Base-by-base conservation (phyloP, 202 grass and related monocot genomes). In the Schoenoplectus tabernaemontani region DNA sequence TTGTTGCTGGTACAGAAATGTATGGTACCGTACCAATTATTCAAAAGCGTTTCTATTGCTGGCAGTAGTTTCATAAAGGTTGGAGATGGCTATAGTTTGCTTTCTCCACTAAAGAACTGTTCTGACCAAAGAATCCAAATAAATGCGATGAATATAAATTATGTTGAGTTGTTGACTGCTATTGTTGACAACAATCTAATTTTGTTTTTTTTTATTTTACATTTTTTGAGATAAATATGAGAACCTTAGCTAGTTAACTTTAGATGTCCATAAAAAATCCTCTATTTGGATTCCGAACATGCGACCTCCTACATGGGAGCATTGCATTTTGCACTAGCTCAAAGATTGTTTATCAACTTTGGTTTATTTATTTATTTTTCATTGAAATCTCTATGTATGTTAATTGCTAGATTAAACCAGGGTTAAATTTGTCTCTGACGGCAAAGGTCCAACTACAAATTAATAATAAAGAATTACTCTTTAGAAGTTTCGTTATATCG, bases 1-100 rank as follows among this genome's bases (percentile, higher is more conserved):
- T 32, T 51, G 42, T 24, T 73, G 42, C 44, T 32, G 69, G 44
- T 73, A 73, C 24, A 73, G 26, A 73, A 73, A 73, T 73, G 68
- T 73, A 3, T 17, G 17, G 13, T 9, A 73, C 43, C 13, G n/a
- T 73, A 51, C 43, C 44, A 73, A 73, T 73, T 10, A 51, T 73
- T 33, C 42, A 51, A 30, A 30, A 32, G 24, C 4, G 20, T 51
- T 73, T 51, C 42, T 50, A 51, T 51, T 51, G 32, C 17, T 33
- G n/a, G n/a, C n/a, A 44, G 24, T 7, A 71, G 41, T 47, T 3
- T 71, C 41, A 70, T 47, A n/a, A 47, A 26, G 66, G 10, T 28
- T 71, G 46, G 41, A 6, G 11, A 44, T 3, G 64, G 36, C 7
- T 70, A 24, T 15, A 24, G 1, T n/a, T 51, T 73, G 65, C 9